Base-by-base conservation (phyloP, 1,139 yeast species). In the Nakaseomyces bracarensis region DNA sequence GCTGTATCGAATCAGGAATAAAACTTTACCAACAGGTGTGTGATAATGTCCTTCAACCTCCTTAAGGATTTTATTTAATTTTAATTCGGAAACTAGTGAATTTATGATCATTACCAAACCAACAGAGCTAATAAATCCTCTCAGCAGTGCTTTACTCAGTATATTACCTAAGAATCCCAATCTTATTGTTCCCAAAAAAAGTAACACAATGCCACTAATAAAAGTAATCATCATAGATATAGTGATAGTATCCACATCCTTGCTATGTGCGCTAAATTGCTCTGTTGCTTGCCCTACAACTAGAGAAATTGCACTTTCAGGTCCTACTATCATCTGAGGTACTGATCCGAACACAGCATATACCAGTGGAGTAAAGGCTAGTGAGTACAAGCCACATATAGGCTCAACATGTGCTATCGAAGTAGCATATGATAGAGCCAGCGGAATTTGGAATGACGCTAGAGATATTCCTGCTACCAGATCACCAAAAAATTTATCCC, bases 241-340 rank as follows among this genome's bases (percentile, higher is more conserved):
- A 49, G 82, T 83, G 36, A 81, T 69, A 0, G 87, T 77, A 44
- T 74, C 74, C 14, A 76, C 51, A 11, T 67, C 60, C 13, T 66
- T 57, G 39, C 71, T 61, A 53, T 80, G 84, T 43, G 74, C 39
- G 7, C 23, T 78, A 30, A 77, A 52, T 10, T 82, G 78, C 48
- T 83, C 86, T n/a, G 87, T 81, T 0, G 93, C 87, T 58, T 86
- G 95, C 3, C 97, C 97, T 2, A 91, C 85, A 34, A 91, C 82
- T 58, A 91, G 70, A 1, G 95, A 83, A 22, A 89, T 82, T 1
- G 97, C 95, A 7, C 91, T 93, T 58, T 91, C 98, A 0, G 98
- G 98, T 0, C 97, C 97, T 6, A 89, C 95, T 43, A 89, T 82
- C 95, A 91, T 84, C 56, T 83, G 94, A 0, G 97, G 97, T 1